These are phyloP conservation scores for Penicillium herquei DNA, from an alignment of 495 filamentous ascomycete genomes.

Conservation along the genomic window DNA sequence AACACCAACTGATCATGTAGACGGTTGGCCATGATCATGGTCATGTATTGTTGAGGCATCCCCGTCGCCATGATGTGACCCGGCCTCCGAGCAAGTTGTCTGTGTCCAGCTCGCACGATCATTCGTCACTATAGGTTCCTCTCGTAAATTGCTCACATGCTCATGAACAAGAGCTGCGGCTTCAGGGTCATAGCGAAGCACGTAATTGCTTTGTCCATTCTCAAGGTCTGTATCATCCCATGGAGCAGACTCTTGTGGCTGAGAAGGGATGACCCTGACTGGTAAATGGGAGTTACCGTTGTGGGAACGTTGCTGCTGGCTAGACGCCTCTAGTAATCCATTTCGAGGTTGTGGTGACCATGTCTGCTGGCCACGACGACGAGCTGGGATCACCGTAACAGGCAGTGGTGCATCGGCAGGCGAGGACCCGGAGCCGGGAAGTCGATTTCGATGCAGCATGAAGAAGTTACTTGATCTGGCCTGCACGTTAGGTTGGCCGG, in stretches of 20 bases:
- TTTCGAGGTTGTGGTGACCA: conserved; percentile 38
- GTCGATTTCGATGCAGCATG: conserved; percentile 25
- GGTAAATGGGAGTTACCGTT: conserved; percentile 15
- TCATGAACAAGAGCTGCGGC: conserved; percentile 42
- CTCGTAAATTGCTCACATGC: conserved; percentile 15
- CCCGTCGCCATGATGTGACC: background rate
- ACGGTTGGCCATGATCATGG: background rate
- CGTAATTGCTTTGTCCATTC: conserved; percentile 29
- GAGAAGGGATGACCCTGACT: conserved; percentile 41
- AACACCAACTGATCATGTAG: conserved; percentile 10
- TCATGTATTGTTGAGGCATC: background rate
- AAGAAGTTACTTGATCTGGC: conserved; percentile 31
- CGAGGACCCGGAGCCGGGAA: conserved; percentile 25
- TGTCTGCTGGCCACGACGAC: conserved; percentile 49
- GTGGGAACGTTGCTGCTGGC: conserved; percentile 2
- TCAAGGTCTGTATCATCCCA: conserved; percentile 37
- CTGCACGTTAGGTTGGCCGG: conserved; percentile 15
- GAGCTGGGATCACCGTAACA: conserved; percentile 68
- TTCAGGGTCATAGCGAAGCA: conserved; percentile 46
- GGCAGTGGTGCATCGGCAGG: conserved; percentile 43
- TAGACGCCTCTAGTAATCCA: conserved; percentile 12
- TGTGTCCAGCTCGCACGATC: conserved; percentile 25
- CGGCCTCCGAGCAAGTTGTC: conserved; percentile 14
- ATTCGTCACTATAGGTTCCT: background rate
- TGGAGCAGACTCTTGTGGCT: conserved; percentile 36